phyloP scores from a whole-genome alignment of 176 grass and related monocot genomes.

The Poa pratensis region DNA sequence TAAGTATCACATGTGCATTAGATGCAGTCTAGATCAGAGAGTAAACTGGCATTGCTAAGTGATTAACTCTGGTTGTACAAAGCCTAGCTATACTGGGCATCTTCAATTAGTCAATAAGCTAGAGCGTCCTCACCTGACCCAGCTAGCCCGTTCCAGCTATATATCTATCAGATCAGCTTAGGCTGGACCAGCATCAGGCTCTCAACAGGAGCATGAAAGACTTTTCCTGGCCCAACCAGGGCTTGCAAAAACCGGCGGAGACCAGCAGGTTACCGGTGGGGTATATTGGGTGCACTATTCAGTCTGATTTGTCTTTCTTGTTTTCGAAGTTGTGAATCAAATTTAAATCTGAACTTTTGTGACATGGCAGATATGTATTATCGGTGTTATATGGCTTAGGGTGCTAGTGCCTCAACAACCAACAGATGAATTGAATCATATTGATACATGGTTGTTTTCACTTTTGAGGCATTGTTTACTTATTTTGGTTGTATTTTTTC shows the following conservation, averaged over 20 bases:
- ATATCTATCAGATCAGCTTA: constrained; percentile 33
- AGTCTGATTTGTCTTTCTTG: neutral
- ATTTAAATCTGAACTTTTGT: neutral
- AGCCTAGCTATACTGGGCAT: neutral
- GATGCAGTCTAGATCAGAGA: neutral
- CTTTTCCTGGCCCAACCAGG: constrained; percentile 24
- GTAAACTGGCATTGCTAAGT: neutral
- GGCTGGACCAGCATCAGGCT: constrained; percentile 34
- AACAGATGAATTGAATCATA: neutral
- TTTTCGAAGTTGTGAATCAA: neutral
- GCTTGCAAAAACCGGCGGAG: neutral
- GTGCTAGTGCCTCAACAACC: neutral
- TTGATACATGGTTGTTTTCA: neutral
- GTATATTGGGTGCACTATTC: neutral
- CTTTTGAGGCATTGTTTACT: neutral
- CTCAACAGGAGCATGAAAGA: neutral
- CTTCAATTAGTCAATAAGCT: neutral
- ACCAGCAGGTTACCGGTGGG: neutral
- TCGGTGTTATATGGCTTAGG: neutral
- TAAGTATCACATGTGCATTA: neutral
- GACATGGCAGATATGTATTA: neutral
- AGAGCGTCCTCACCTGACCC: constrained; percentile 3
- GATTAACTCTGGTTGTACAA: constrained; percentile 13
- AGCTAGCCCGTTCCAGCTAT: constrained; percentile 35
- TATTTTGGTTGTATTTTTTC: neutral